Evolutionary conservation across 2,329 filamentous ascomycete genomes (phyloP), one percentile per base, ranked within the genome.

Genomic region (Alternaria alternata): DNA sequence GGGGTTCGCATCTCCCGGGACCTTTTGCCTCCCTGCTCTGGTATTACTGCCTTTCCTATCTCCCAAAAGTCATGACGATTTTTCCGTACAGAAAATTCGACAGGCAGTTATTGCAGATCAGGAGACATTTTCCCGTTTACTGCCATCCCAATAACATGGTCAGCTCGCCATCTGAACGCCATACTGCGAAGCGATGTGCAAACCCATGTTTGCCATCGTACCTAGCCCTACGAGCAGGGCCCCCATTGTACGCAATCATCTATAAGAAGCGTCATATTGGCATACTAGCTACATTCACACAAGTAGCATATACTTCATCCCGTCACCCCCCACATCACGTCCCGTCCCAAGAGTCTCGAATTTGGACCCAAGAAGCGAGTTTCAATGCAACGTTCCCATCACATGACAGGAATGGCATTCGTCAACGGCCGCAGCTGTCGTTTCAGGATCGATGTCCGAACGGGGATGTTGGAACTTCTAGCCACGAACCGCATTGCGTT

Each of bases 91-190:
- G 32, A 3, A 22, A 14, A 51, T 8, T 42, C 14, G 20, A 41
- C 39, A 51, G 11, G 28, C 38, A 32, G 30, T 34, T 22, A 44
- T 12, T 44, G 47, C 24, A 38, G n/a, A 24, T 26, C 16, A 51
- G 32, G 32, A 24, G 24, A 42, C 28, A 22, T 44, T 57, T 47
- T 30, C 38, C 46, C 46, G 38, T 44, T 16, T 9, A 8, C 28
- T 16, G 12, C 20, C 51, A 57, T 57, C 14, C 51, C 49, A 22
- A 34, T 28, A 26, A 55, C 36, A 57, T 53, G 57, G 51, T 34
- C 56, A 54, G 34, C 43, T 53, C 24, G 36, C 61, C 39, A 30
- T 54, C 14, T 48, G 28, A 26, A 54, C 52, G 55, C 56, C 60
- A 54, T 30, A 49, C 12, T 26, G 14, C 39, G 20, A 53, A 30